Conservation (phyloP, 1,284 basidiomycete genomes). For the Coniferiporia weirii region DNA sequence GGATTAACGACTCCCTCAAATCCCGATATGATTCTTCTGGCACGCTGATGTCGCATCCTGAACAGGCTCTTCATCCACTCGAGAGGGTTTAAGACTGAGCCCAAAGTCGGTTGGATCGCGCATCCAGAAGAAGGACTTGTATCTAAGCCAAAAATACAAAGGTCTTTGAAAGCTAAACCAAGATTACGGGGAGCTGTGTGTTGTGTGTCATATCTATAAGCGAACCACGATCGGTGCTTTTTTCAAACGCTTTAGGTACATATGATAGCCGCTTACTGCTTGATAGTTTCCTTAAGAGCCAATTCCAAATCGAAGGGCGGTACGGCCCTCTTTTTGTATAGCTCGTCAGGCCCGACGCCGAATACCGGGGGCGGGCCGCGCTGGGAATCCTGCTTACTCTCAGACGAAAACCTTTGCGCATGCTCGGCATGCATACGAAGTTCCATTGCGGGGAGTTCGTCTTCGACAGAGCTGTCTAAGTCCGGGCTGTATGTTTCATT, state of each 20-base stretch:
- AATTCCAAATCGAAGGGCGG: constrained; percentile 6
- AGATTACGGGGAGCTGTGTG: constrained; percentile 31
- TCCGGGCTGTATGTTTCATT: neutral
- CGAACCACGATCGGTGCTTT: neutral
- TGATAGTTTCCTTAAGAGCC: constrained; percentile 7
- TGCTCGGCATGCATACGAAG: neutral
- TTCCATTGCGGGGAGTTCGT: neutral
- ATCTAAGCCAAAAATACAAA: constrained; percentile 33
- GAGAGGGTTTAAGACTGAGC: constrained; percentile 36
- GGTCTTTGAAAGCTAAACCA: constrained; percentile 32
- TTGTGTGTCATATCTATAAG: constrained; percentile 23
- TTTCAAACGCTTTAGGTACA: neutral
- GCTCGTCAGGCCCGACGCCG: neutral
- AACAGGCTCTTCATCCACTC: neutral
- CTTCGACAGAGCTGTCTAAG: neutral
- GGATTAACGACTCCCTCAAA: constrained; percentile 51
- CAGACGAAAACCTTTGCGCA: neutral
- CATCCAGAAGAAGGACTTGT: constrained; percentile 22
- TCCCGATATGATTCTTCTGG: constrained; percentile 40
- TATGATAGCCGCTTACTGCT: neutral
- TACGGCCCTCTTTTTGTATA: neutral
- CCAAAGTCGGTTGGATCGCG: constrained; percentile 37
- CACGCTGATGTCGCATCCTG: constrained; percentile 32
- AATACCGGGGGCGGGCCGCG: neutral
- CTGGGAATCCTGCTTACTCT: neutral